phyloP scores from a whole-genome alignment of 306 rosid species.

The Potentilla sterilis region DNA sequence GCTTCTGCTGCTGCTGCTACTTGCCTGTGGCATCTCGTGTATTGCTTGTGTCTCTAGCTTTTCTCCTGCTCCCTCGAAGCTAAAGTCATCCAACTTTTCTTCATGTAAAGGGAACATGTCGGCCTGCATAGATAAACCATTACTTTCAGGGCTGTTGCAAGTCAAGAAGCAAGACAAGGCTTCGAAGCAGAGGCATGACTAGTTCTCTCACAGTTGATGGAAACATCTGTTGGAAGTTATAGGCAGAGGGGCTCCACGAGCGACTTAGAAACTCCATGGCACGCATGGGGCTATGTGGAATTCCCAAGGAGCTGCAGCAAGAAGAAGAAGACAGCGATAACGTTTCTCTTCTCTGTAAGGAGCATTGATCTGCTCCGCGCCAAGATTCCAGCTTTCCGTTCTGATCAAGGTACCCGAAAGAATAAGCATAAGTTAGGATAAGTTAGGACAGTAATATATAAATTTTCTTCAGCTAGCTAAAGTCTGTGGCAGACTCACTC shows the following conservation, averaged over 20 bases:
- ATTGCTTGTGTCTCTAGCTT: background rate
- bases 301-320: slow-evolving; percentile 17
- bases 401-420: background rate
- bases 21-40: slow-evolving; percentile 9
- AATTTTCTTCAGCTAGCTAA: background rate
- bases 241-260: slow-evolving; percentile 28
- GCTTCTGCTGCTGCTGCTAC: background rate
- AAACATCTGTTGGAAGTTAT: slow-evolving; percentile 24
- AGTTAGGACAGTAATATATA: background rate
- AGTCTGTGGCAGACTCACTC: background rate
- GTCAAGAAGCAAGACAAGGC: background rate
- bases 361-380: slow-evolving; percentile 11
- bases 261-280: slow-evolving; percentile 32
- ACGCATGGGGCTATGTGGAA: slow-evolving; percentile 11
- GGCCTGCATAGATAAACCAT: background rate
- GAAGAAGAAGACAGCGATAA: background rate
- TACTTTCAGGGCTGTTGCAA: background rate
- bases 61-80: background rate
- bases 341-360: slow-evolving; percentile 6
- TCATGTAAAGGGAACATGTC: slow-evolving; percentile 11
- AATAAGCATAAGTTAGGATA: too few relatives aligned
- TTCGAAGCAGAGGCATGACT: background rate
- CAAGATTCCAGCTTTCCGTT: slow-evolving; percentile 20
- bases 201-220: slow-evolving; percentile 16
- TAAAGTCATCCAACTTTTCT: background rate